Percentiles rank a stretch among this genome's conserved stretches.
Conservation (phyloP, 2,329 filamentous ascomycete genomes). For the Escovopsis sp. region DNA sequence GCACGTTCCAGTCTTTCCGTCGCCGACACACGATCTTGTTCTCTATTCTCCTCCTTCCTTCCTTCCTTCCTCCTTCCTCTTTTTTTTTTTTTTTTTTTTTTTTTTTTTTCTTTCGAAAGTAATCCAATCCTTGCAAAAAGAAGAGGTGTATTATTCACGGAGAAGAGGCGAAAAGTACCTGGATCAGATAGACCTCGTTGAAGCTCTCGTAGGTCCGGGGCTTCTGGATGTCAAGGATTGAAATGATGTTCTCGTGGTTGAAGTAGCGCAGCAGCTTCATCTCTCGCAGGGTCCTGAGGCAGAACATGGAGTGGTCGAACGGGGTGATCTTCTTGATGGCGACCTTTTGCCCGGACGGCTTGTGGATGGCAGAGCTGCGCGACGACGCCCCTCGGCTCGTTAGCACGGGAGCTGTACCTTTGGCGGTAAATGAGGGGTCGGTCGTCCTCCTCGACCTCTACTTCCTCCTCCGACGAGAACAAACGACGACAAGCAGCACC, state of each 20-base stretch:
- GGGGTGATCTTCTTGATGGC: slow-evolving; percentile 99
- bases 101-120: too few relatives aligned
- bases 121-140: neutral
- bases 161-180: slow-evolving; percentile 41
- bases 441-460: neutral
- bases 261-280: slow-evolving; percentile 99
- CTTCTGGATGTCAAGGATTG: slow-evolving; percentile 97
- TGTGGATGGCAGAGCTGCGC: slow-evolving; percentile 82
- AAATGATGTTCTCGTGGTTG: slow-evolving; percentile 99
- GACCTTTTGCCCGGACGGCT: slow-evolving; percentile 94
- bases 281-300: slow-evolving; percentile 85
- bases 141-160: neutral
- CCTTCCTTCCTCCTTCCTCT: too few relatives aligned
- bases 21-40: neutral
- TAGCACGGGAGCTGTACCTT: neutral
- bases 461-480: too few relatives aligned
- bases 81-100: neutral
- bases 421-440: slow-evolving; percentile 1
- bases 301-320: slow-evolving; percentile 99
- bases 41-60: too few relatives aligned
- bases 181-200: slow-evolving; percentile 95
- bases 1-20: neutral
- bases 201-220: slow-evolving; percentile 91
- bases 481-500: too few relatives aligned
- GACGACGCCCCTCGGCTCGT: neutral